Base-by-base conservation (phyloP, 768 basidiomycete species). In the Crassisporium funariophilum region DNA sequence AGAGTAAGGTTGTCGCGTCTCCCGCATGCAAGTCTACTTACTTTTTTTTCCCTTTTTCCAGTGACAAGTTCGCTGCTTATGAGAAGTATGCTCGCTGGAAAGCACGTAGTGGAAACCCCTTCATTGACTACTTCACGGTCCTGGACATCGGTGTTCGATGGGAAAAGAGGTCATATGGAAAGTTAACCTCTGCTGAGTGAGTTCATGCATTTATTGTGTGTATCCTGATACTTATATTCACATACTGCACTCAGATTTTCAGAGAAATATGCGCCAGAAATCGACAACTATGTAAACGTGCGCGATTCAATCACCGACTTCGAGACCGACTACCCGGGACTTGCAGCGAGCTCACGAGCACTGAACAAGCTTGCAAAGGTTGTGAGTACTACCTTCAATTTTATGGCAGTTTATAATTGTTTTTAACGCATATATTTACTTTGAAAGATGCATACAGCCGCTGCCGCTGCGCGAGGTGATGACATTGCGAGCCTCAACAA, bases 401-500 rank as follows among this genome's bases (percentile, higher is more conserved):
- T 5, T 29, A 29, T 29, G 27, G 13, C 3, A 31, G 5, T 31
- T 2, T 31, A 31, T 3, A 1, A 21, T 35, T 22, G 23, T 13
- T 20, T 41, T 10, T 16, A 33, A n/a, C 10, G 7, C 29, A 35
- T 16, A 17, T 44, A 34, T 34, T 35, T 12, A 8, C 25, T 2
- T 16, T 22, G 21, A n/a, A 22, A 45, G 44, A 33, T 45, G 33
- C 34, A 45, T 8, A 35, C 21, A 16, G 44, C 44, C 5, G 42
- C 35, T n/a, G 37, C 35, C 8, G 38, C 23, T 38, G 48, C 49
- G 3, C 37, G 49, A 29, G 50, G 35, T 1, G 39, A 44, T 8
- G 45, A 54, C 22, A 41, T 31, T 5, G 25, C 21, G 17, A 54
- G 53, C 33, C 36, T 54, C 16, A 29, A 40, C 1, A 38, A 42